Evolutionary conservation across 768 basidiomycete species (phyloP), one percentile per base, ranked within the genome.

Genomic region (Leccinum uliginosum): DNA sequence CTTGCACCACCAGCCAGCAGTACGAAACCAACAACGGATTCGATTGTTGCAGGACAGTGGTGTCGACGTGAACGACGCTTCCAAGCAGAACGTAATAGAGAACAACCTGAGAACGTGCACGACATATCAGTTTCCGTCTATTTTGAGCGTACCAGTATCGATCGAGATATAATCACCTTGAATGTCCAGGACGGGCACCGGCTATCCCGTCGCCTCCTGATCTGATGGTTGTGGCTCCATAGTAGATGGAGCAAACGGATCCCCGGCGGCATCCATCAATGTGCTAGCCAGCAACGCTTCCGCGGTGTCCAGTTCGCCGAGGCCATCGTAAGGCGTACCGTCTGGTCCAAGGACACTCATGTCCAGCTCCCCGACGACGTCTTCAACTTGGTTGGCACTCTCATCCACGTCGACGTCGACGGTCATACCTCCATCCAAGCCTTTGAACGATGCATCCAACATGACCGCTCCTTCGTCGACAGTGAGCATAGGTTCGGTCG

Each of bases 321-420:
- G 70, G 60, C 82, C 80, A 56, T 85, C 86, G 46, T 84, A 78
- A 9, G 76, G 74, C 52, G 85, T 71, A 4, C 82, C 85, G 66
- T 88, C 87, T 3, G 87, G 83, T 14, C 80, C 87, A 34, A 91
- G 77, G 23, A 72, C 75, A 17, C 83, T 76, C 65, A 91, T 83
- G 59, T 87, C 85, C 69, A 91, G 69, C 51, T 76, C 79, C 51
- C 81, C 79, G 15, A 74, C 77, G 45, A 66, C 68, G 19, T 72
- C 73, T 50, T 43, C 40, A 12, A 43, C 17, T 43, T 63, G 57
- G 43, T 70, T 65, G 45, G 57, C 53, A 27, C 23, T 59, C 40
- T 71, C 71, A 50, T 76, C 76, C 30, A 73, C 70, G 46, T 60
- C 76, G 4, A 75, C 74, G 38, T 74, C 76, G 15, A 76, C 73